A percentile compares a stretch with the other conserved stretches of the same genome.
phyloP scores from a whole-genome alignment of 345 rosid genomes.

The Pistacia atlantica region DNA sequence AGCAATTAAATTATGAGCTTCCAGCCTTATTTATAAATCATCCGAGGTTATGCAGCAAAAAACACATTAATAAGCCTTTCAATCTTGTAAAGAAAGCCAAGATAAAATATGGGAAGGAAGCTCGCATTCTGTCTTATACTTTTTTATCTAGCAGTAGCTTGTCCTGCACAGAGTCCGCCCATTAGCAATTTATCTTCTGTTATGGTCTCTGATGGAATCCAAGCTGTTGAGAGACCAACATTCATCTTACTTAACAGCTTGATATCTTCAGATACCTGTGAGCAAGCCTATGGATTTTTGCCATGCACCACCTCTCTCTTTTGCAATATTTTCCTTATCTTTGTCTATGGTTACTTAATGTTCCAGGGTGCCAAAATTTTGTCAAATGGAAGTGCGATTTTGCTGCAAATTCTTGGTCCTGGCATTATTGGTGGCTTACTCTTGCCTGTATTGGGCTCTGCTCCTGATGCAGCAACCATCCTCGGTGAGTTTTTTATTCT shows the following conservation, averaged over 20 bases:
- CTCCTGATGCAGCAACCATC: conserved; percentile 62
- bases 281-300: not conserved
- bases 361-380: not conserved
- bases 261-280: not conserved
- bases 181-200: not conserved
- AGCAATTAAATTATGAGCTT: no score
- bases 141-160: not conserved
- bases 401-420: conserved; percentile 46
- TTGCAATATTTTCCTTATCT: not conserved
- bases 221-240: not conserved
- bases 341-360: not conserved
- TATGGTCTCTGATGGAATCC: not conserved
- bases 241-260: not conserved
- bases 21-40: not conserved
- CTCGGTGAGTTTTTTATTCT: conserved; percentile 22
- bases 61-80: conserved; percentile 21
- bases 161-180: not conserved
- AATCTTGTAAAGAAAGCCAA: conserved; percentile 8
- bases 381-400: not conserved
- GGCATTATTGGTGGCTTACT: conserved; percentile 56
- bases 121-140: conserved; percentile 37
- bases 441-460: conserved; percentile 53
- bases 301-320: not conserved
- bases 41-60: not conserved
- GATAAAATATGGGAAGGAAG: conserved; percentile 33